Conservation (phyloP, 768 basidiomycete species). For the Panellus pusillus region DNA sequence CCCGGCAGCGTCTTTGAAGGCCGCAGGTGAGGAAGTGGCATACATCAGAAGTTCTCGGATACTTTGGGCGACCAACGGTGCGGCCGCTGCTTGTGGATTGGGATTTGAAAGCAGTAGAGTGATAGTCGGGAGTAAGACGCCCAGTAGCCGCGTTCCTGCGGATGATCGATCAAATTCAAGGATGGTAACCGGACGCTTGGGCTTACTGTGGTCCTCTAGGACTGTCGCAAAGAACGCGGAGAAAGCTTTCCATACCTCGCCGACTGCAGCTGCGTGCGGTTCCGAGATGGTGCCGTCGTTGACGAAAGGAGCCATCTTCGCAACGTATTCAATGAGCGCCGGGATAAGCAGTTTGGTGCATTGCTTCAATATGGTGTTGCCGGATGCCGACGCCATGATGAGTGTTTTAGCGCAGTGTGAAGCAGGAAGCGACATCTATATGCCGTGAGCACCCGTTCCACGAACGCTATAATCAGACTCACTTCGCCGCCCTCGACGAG, state of each 20-base stretch:
- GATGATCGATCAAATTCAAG: conserved; percentile 5
- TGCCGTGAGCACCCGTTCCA: not conserved
- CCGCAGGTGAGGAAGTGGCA: conserved; percentile 65
- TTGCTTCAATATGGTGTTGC: conserved; percentile 65
- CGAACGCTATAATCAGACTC: conserved; percentile 15
- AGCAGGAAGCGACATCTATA: conserved; percentile 77
- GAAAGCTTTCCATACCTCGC: conserved; percentile 84
- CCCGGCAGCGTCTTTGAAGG: conserved; percentile 84
- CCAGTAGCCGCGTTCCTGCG: conserved; percentile 64
- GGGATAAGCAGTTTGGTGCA: conserved; percentile 76
- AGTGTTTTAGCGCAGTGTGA: conserved; percentile 89
- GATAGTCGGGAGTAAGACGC: conserved; percentile 74
- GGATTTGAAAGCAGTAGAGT: conserved; percentile 65
- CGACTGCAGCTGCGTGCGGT: conserved; percentile 58
- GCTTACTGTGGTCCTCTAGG: conserved; percentile 63
- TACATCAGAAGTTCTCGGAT: conserved; percentile 69
- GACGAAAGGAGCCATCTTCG: conserved; percentile 62
- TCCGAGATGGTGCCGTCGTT: conserved; percentile 59
- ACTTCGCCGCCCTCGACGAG: conserved; percentile 72
- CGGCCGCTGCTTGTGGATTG: conserved; percentile 41
- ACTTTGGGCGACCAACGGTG: conserved; percentile 54
- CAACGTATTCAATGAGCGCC: conserved; percentile 77
- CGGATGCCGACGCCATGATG: conserved; percentile 66
- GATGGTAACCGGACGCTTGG: not conserved
- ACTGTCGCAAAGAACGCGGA: conserved; percentile 59